phyloP scores from a whole-genome alignment of 2,329 filamentous ascomycete species.

The Podosphaera xanthii region DNA sequence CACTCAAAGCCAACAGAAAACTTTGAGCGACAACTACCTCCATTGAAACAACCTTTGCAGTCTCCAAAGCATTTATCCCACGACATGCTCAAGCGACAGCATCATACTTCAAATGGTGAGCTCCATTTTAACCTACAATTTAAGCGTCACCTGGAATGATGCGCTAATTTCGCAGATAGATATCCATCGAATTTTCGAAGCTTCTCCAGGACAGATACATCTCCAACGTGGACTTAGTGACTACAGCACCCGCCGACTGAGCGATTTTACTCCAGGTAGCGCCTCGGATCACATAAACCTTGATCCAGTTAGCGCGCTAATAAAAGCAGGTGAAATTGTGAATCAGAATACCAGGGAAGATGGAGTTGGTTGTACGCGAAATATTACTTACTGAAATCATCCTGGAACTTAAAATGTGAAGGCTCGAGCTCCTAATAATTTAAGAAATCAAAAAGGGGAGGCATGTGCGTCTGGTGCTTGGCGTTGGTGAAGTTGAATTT shows the following conservation, averaged over 20 bases:
- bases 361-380: not conserved
- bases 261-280: slow-evolving; percentile 8
- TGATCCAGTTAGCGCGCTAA: slow-evolving; percentile 35
- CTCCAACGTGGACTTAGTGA: slow-evolving; percentile 4
- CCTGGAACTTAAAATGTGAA: not conserved
- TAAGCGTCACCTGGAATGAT: not conserved
- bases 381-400: not conserved
- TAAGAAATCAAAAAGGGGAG: not conserved
- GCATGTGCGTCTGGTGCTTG: not conserved
- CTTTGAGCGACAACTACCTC: slow-evolving; percentile 13
- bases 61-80: slow-evolving; percentile 11
- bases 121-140: not conserved
- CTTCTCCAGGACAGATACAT: slow-evolving; percentile 10
- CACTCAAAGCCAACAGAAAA: slow-evolving; percentile 9
- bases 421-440: not conserved
- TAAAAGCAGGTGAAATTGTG: slow-evolving; percentile 36
- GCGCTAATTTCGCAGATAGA: slow-evolving; percentile 5
- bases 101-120: slow-evolving; percentile 13
- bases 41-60: slow-evolving; percentile 11
- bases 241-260: slow-evolving; percentile 5
- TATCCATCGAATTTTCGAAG: slow-evolving; percentile 7
- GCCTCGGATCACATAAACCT: slow-evolving; percentile 16
- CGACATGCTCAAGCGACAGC: slow-evolving; percentile 4
- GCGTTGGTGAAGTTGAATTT: not conserved
- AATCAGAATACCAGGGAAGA: slow-evolving; percentile 18